Evolutionary conservation across 1,139 yeast species (phyloP), one percentile per base, ranked within the genome.

Genomic region (Hemisphaericaspora lyxosophila): DNA sequence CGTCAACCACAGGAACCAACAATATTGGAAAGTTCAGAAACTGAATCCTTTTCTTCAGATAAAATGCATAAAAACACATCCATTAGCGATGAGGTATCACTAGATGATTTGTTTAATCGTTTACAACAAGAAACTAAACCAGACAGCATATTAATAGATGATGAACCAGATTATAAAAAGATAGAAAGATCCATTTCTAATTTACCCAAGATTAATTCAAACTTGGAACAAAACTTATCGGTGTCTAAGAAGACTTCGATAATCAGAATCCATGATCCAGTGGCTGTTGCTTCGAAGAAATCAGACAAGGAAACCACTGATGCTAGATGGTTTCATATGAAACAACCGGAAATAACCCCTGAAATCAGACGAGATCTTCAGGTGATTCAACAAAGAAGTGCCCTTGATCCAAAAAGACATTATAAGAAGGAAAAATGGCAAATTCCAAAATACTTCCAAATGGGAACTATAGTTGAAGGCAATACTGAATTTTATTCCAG

Each of bases 321-420:
- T 1, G 60, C 66, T 26, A 69, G 81, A 45, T 92, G 97, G 97
- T 92, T 89, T 57, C 73, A 82, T 43, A 75, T 92, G 78, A 86
- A 87, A 32, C 82, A 80, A 47, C 82, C 86, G 2, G 96, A 87
- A 50, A 62, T 89, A 47, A 86, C 95, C 0, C 79, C 84, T 2
- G 75, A 74, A 33, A 58, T 86, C 23, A 85, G 84, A 54, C 73
- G 96, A 43, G 97, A 92, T 59, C 60, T 94, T 51, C 71, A 80
- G 55, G 66, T 92, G 23, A 71, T 92, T 41, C 83, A 87, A 54
- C 87, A 90, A 68, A 80, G 98, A 62, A 82, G 85, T 45, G 96
- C 92, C 14, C 73, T 92, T 47, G 98, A 92, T 57, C 97, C 97
- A 4, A 92, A 92, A 62, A 78, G 97, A 53, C 96, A 89, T 63